These are phyloP conservation scores for Kitagawia praeruptora DNA, from an alignment of 129 eudicot species.

Conservation along the genomic window DNA sequence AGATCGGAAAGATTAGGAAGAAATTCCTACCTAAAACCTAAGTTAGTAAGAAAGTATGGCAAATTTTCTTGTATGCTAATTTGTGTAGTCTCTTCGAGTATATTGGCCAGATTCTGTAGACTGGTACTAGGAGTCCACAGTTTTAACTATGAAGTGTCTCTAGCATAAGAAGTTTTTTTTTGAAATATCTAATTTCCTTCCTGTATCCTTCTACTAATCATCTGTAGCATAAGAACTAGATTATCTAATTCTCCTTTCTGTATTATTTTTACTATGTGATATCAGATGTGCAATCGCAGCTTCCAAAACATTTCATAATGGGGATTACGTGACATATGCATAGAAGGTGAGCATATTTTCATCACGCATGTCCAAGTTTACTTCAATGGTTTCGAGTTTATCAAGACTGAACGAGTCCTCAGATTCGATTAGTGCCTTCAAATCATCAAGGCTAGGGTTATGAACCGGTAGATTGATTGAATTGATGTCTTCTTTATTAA, in stretches of 20 bases:
- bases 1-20: constrained; percentile 27
- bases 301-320: not conserved
- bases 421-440: no score
- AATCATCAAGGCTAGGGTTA: no score
- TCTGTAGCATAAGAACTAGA: not conserved
- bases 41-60: not conserved
- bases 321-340: not conserved
- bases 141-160: not conserved
- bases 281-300: not conserved
- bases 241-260: not conserved
- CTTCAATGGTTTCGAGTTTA: no score
- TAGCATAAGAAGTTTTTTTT: not conserved
- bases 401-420: no score
- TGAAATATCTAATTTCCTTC: not conserved
- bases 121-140: not conserved
- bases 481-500: no score
- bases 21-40: constrained; percentile 31
- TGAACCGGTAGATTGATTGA: no score
- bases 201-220: not conserved
- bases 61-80: not conserved
- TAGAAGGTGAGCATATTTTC: not conserved
- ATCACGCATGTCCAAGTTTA: no score
- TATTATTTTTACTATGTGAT: not conserved
- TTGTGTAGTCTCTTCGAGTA: not conserved
- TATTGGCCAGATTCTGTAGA: not conserved